A percentile compares a stretch with the other conserved stretches of the same genome.
Conservation (phyloP, 2,329 filamentous ascomycete genomes). For the Alternaria sp. region DNA sequence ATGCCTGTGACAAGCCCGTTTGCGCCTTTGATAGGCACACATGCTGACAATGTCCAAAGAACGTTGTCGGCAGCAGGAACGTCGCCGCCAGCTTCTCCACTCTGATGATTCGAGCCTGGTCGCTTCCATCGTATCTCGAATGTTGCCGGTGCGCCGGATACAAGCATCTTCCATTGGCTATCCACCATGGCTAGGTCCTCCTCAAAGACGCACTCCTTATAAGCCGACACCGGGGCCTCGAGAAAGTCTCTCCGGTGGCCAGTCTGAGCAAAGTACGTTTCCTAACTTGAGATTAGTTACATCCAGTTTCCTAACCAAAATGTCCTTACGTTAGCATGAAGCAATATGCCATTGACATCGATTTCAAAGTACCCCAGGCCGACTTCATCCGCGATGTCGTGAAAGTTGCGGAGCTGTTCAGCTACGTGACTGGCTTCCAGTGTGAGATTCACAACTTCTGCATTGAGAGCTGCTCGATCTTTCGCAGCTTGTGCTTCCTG, state of each 20-base stretch:
- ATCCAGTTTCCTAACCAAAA: background rate
- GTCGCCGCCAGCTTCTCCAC: background rate
- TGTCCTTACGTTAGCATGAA: constrained; percentile 16
- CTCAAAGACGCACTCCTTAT: constrained; percentile 9
- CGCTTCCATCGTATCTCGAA: constrained; percentile 37
- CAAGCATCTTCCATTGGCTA: constrained; percentile 23
- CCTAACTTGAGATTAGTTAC: background rate
- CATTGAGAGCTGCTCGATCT: constrained; percentile 19
- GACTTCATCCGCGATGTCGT: constrained; percentile 13
- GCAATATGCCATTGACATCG: constrained; percentile 8
- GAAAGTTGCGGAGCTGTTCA: constrained; percentile 13
- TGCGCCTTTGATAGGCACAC: constrained; percentile 26
- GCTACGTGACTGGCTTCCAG: constrained; percentile 11
- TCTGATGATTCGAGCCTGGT: background rate
- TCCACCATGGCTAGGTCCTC: constrained; percentile 5
- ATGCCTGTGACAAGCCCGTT: constrained; percentile 24
- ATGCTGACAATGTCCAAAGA: constrained; percentile 29
- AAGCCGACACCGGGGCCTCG: constrained; percentile 6
- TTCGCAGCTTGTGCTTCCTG: constrained; percentile 21
- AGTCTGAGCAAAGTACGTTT: constrained; percentile 14
- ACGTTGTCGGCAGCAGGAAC: background rate
- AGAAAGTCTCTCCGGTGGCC: constrained; percentile 8
- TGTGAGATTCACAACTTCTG: constrained; percentile 15
- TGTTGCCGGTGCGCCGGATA: constrained; percentile 23
- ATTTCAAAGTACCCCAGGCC: constrained; percentile 21